These are phyloP conservation scores for Cytospora piceae DNA, from an alignment of 2,329 filamentous ascomycete genomes.

Conservation along the genomic window DNA sequence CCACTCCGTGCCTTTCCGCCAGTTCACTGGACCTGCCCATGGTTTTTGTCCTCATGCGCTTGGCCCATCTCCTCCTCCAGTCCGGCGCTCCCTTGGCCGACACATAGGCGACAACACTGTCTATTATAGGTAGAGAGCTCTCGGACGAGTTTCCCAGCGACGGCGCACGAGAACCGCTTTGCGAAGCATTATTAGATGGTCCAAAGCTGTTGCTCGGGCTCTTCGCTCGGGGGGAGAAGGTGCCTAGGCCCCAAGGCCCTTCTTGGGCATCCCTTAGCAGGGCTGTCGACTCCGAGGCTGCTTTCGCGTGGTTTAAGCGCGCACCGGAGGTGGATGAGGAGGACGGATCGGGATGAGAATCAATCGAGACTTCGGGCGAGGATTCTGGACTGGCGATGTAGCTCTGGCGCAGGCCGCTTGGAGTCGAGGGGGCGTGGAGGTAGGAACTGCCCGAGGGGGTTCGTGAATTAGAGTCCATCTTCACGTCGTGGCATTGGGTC, in stretches of 20 bases:
- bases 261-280: conserved; percentile 50
- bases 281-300: conserved; percentile 54
- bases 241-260: conserved; percentile 70
- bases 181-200: conserved; percentile 38
- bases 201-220: conserved; percentile 48
- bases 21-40: conserved; percentile 74
- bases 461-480: conserved; percentile 23
- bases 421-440: conserved; percentile 46
- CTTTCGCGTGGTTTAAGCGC: conserved; percentile 6
- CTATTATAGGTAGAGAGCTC: conserved; percentile 41
- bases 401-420: conserved; percentile 52
- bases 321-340: conserved; percentile 26
- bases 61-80: conserved; percentile 55
- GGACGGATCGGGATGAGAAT: not conserved
- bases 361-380: conserved; percentile 14
- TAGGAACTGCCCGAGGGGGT: conserved; percentile 18
- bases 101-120: conserved; percentile 44
- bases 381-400: conserved; percentile 37
- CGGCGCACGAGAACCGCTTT: conserved; percentile 41
- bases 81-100: conserved; percentile 43
- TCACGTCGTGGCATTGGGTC: conserved; percentile 9
- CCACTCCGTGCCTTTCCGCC: conserved; percentile 73
- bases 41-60: conserved; percentile 63
- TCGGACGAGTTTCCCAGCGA: conserved; percentile 37
- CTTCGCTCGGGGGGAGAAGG: conserved; percentile 70